Evolutionary conservation across 2,329 filamentous ascomycete genomes (phyloP), one percentile per base, ranked within the genome.

Genomic region (Colletotrichum lentis): DNA sequence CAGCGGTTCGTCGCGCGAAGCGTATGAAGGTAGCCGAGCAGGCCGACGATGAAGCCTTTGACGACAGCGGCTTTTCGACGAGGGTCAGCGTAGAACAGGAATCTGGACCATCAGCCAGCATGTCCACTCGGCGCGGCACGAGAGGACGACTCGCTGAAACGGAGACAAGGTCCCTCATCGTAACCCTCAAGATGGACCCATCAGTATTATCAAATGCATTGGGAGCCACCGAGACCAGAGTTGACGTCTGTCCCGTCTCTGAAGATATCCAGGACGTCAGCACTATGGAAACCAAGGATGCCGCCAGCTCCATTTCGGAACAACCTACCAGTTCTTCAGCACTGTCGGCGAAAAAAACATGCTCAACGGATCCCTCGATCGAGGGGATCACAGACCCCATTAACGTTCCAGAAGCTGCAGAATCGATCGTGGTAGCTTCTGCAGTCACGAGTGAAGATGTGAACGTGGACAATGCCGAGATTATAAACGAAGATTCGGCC

Each of bases 141-240:
- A 55, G 49, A n/a, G 39, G 49, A 52, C 44, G 22, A 31, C 27
- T 27, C 20, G 22, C 44, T 12, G 37, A 37, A 16, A 18, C 37
- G 14, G 44, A 50, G n/a, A 12, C 4, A 16, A 24, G 14, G 18
- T 59, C 67, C 2, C 49, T 64, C 14, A 55, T 70, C 39, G 54
- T 71, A 10, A 71, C 55, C 18, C 50, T 71, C 3, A 67, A 64
- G 39, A 39, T 67, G 31, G 46, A 49, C n/a, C 49, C 69, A 11
- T 10, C 27, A 14, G 62, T 43, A 47, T 59, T 70, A 24, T 55
- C 62, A n/a, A 37, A 37, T 16, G 11, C 69, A 6, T 7, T 69
- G 11, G n/a, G 16, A 43, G 6, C 52, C 16, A 46, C 12, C 18
- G 46, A 54, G 16, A 56, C 7, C 6, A 6, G 24, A 12, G 35